Percentiles rank a stretch among this genome's conserved stretches.
These are phyloP conservation scores for Gleditsia sinensis DNA, from an alignment of 306 rosid genomes.

Conservation along the genomic window DNA sequence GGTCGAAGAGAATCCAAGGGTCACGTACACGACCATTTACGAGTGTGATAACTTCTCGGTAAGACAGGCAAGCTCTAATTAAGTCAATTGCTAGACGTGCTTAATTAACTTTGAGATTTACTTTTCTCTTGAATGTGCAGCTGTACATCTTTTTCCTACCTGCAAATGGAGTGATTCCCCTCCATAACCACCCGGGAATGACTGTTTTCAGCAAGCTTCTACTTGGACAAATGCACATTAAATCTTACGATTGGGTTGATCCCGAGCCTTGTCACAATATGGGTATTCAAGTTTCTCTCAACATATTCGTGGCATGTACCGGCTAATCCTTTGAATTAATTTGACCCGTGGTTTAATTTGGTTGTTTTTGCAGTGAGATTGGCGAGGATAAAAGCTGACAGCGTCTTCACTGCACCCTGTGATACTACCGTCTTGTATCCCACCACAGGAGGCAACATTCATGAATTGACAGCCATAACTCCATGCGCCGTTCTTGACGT, in stretches of 20 bases:
- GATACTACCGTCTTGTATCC: conserved; percentile 70
- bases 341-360: no score
- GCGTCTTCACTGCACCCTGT: conserved; percentile 55
- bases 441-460: conserved; percentile 70
- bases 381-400: conserved; percentile 58
- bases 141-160: conserved; percentile 64
- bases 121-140: conserved; percentile 26
- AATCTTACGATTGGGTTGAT: conserved; percentile 69
- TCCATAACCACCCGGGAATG: conserved; percentile 86
- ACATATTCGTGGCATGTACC: not conserved
- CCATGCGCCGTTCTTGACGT: conserved; percentile 81
- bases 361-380: conserved; percentile 53
- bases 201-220: conserved; percentile 79
- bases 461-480: conserved; percentile 67
- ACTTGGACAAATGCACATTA: conserved; percentile 66
- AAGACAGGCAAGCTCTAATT: conserved; percentile 4
- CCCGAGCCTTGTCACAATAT: conserved; percentile 46
- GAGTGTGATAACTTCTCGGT: conserved; percentile 65
- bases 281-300: conserved; percentile 25
- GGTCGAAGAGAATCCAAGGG: conserved; percentile 49
- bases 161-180: conserved; percentile 66
- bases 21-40: conserved; percentile 57
- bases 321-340: not conserved
- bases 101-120: no score
- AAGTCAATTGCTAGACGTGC: no score